Evolutionary conservation across 495 filamentous ascomycete genomes (phyloP).

Genomic region (Tuber brumale): DNA sequence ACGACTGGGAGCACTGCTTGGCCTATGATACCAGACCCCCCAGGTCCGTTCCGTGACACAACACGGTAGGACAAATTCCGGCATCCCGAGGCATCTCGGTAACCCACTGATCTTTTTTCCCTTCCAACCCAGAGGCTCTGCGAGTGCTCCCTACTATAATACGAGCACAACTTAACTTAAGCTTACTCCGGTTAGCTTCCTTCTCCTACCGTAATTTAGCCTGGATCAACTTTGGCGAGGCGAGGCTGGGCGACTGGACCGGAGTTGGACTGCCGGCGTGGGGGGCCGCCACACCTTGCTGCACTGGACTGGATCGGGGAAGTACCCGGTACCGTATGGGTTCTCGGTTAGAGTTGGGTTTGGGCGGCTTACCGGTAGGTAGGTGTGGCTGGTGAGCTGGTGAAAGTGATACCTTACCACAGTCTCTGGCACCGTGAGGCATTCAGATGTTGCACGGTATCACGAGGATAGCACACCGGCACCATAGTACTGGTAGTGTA

Average conservation of each 20-base stretch:
- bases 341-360: background rate
- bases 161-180: no score
- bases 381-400: background rate
- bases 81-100: background rate
- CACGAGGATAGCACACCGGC: background rate
- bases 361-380: background rate
- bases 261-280: background rate
- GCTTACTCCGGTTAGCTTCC: background rate
- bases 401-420: background rate
- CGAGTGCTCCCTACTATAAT: background rate
- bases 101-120: background rate
- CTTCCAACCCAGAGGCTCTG: background rate
- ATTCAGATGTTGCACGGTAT: background rate
- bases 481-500: background rate
- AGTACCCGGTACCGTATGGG: no score
- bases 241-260: background rate
- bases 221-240: background rate
- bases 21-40: background rate
- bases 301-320: background rate
- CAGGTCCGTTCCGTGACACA: background rate
- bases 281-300: background rate
- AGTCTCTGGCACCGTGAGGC: no score
- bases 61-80: background rate
- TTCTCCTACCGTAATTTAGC: background rate
- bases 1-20: no score